Conservation (phyloP, 306 rosid genomes). For the Astragalus membranaceus region DNA sequence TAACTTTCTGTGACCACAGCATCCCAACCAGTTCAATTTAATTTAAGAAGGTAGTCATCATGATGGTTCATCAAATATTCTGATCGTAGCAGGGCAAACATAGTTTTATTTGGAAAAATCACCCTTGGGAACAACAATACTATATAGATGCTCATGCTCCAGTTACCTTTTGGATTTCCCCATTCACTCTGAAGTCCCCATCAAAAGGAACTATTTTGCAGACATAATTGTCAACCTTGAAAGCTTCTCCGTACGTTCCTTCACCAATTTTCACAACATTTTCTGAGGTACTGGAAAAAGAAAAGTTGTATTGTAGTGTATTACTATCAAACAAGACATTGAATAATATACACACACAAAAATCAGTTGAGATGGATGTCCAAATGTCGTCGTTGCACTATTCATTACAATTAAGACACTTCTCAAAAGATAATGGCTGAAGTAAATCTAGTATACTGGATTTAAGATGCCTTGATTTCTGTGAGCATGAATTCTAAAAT, state of each 20-base stretch:
- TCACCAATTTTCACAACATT: constrained; percentile 73
- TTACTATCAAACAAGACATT: constrained; percentile 19
- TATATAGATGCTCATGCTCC: not conserved
- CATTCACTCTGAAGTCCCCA: constrained; percentile 77
- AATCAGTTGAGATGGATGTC: not conserved
- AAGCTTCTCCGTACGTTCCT: constrained; percentile 96
- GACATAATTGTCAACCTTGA: constrained; percentile 66
- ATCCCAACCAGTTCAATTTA: not conserved
- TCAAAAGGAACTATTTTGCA: constrained; percentile 92
- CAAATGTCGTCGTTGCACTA: not conserved
- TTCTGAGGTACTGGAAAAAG: constrained; percentile 48
- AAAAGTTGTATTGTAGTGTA: not conserved
- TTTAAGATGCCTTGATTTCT: not conserved
- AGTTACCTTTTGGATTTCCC: constrained; percentile 84
- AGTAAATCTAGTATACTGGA: not conserved
- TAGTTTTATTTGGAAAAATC: constrained; percentile 3
- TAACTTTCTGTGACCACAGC: not conserved
- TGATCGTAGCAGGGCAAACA: not conserved
- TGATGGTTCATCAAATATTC: constrained; percentile 8
- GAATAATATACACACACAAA: not conserved
- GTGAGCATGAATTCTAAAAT: not conserved
- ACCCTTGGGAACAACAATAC: not conserved
- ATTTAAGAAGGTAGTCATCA: not conserved
- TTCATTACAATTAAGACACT: not conserved
- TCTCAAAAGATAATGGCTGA: not conserved